Base-by-base conservation (phyloP, 208 protist genomes). In the Novymonas esmeraldas region DNA sequence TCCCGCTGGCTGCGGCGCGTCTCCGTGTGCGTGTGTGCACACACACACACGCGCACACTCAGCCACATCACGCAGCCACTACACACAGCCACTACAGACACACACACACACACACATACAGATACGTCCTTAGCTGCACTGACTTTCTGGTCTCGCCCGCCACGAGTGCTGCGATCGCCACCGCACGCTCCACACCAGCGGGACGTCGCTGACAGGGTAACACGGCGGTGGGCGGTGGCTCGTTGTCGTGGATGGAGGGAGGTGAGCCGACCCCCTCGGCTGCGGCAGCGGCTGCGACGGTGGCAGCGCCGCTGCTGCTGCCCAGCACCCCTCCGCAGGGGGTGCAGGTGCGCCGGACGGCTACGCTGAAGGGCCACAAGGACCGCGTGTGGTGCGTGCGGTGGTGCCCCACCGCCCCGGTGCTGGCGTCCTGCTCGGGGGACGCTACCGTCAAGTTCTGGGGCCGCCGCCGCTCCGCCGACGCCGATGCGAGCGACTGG, bases 341-440 rank as follows among this genome's bases (percentile, higher is more conserved):
- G 22, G 44, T 82, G 50, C 46, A 20, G 9, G 59, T 92, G 34
- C 63, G 73, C 50, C 79, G 60, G 26, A 76, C 89, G 6, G 84
- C 70, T 0, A 75, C 70, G 28, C 70, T 95, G 33, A 51, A 49
- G 24, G 88, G 84, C 0, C 91, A 96, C 71, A 66, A 51, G 20
- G 82, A 86, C 29, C 89, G 92, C 9, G 89, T 97, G 36, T 97
- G 92, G 92, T 91, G 82, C 36, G 82, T 94, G 31, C 78, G 85
- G 34, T 95, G 92, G 88, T 85, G 78, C 61, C 92, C 92, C 1
- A 82, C 61, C 4, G 79, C 81, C 6, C 66, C 73, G 29, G 70
- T 95, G 33, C 70, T 97, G 20, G 92, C 92, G 3, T 90, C 86
- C 39, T 84, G 77, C 61, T 89, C 83, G 2, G 86, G 78, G 14